Conservation (phyloP, 2,329 filamentous ascomycete genomes). For the Talaromyces piceae region DNA sequence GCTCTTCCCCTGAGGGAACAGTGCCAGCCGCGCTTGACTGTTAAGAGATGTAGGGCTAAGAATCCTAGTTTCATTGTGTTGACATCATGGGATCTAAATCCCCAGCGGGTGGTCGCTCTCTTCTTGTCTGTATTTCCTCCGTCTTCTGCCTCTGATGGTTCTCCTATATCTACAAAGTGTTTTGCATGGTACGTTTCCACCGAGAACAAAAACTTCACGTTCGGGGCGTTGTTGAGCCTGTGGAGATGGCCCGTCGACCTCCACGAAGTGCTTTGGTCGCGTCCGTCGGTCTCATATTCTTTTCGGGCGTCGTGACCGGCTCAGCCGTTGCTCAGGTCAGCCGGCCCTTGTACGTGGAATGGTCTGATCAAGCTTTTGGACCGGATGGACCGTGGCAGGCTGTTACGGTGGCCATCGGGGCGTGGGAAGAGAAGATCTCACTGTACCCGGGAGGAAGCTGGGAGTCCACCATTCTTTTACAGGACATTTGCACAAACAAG, state of each 20-base stretch:
- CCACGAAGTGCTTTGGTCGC: not conserved
- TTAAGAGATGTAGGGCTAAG: too few relatives aligned
- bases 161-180: too few relatives aligned
- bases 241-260: not conserved
- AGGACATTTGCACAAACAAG: not conserved
- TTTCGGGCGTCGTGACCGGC: not conserved
- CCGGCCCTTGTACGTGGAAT: not conserved
- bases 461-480: not conserved
- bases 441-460: not conserved
- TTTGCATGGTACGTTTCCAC: too few relatives aligned
- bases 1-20: too few relatives aligned
- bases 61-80: too few relatives aligned
- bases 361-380: slow-evolving; percentile 3
- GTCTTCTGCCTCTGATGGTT: too few relatives aligned
- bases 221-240: not conserved
- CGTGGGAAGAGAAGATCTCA: slow-evolving; percentile 1
- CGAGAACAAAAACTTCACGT: too few relatives aligned
- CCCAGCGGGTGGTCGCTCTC: too few relatives aligned
- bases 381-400: slow-evolving; percentile 19
- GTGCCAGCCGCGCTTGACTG: too few relatives aligned
- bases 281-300: not conserved
- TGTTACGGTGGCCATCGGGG: slow-evolving; percentile 11
- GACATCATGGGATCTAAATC: too few relatives aligned
- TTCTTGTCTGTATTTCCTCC: too few relatives aligned
- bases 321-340: not conserved